A percentile compares a stretch with the other conserved stretches of the same genome.
Evolutionary conservation across 768 basidiomycete genomes (phyloP).

Genomic region (Pleurotus djamor): DNA sequence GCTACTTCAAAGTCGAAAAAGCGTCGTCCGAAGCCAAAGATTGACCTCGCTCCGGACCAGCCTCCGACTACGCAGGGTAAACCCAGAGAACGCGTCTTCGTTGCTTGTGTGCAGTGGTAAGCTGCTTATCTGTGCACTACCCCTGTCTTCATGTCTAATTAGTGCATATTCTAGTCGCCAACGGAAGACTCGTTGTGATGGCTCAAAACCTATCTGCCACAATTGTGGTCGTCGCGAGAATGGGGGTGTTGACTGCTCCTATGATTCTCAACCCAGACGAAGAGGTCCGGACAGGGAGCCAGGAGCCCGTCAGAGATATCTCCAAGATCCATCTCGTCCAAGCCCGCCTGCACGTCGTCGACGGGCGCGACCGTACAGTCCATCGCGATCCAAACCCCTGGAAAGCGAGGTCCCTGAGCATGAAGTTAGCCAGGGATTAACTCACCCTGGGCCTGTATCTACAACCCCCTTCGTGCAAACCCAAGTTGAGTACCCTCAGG

Average conservation of each 20-base stretch:
- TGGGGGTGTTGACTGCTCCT: conserved; percentile 50
- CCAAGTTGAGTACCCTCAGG: too few relatives aligned
- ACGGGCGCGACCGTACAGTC: conserved; percentile 4
- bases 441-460: too few relatives aligned
- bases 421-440: background rate
- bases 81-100: conserved; percentile 70
- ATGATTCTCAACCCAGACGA: conserved; percentile 72
- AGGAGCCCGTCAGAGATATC: conserved; percentile 68
- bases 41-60: conserved; percentile 72
- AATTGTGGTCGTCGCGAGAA: conserved; percentile 61
- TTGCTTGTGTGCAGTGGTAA: conserved; percentile 79
- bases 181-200: conserved; percentile 82
- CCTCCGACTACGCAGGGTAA: conserved; percentile 83
- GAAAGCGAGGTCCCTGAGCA: background rate
- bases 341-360: conserved; percentile 31
- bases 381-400: too few relatives aligned
- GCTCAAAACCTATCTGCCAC: conserved; percentile 73
- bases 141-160: conserved; percentile 5
- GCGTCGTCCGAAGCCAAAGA: conserved; percentile 54
- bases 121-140: conserved; percentile 5
- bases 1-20: conserved; percentile 24
- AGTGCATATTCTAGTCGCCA: conserved; percentile 47
- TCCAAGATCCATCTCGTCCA: background rate
- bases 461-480: too few relatives aligned
- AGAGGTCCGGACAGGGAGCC: conserved; percentile 79